Evolutionary conservation across 2,329 filamentous ascomycete species (phyloP).

Genomic region (Monilinia vaccinii-corymbosi): DNA sequence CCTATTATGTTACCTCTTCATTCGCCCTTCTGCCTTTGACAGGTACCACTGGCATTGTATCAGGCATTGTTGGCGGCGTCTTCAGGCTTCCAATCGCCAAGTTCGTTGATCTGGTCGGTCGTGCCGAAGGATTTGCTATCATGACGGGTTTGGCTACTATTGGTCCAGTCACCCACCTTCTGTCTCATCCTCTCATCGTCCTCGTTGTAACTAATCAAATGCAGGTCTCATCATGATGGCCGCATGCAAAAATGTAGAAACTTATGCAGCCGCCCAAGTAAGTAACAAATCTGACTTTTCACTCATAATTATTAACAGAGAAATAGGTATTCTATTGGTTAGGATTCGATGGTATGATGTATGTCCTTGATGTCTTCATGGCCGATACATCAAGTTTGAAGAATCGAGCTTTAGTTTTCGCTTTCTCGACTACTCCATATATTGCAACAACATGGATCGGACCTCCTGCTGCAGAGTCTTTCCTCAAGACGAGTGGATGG

Average conservation of each 20-base stretch:
- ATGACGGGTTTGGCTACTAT: conserved; percentile 44
- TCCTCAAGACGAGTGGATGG: conserved; percentile 48
- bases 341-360: conserved; percentile 37
- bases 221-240: conserved; percentile 57
- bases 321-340: conserved; percentile 25
- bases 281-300: conserved; percentile 48
- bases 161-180: conserved; percentile 11
- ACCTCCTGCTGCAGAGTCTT: conserved; percentile 45
- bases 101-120: conserved; percentile 57
- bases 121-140: conserved; percentile 52
- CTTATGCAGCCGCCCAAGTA: conserved; percentile 49
- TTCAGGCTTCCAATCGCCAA: conserved; percentile 44
- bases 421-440: conserved; percentile 54
- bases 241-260: conserved; percentile 47
- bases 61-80: conserved; percentile 23
- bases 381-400: conserved; percentile 57
- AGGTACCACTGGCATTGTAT: conserved; percentile 23
- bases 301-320: background rate
- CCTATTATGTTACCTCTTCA: conserved; percentile 21
- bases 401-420: conserved; percentile 46
- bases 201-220: conserved; percentile 20
- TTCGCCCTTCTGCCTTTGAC: conserved; percentile 21
- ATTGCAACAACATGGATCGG: conserved; percentile 57
- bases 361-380: conserved; percentile 54
- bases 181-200: background rate